Evolutionary conservation across 192 early-diverging fungal genomes (phyloP).

Genomic region (Coemansia sp.): DNA sequence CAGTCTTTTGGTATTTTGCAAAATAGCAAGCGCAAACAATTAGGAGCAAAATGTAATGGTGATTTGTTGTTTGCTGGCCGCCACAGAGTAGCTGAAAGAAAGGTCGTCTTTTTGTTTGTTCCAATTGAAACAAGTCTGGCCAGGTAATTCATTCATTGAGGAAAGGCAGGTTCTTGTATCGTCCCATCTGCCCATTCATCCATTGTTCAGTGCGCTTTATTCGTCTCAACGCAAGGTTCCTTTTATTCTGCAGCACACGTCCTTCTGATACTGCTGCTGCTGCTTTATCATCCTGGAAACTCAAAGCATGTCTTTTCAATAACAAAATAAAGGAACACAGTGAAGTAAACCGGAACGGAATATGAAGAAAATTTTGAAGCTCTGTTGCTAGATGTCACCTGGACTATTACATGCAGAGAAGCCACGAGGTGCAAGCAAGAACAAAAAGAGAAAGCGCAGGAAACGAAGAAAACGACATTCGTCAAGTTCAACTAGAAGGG

Average conservation of each 20-base stretch:
- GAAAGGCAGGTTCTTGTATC: slow-evolving; percentile 5
- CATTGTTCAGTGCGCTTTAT: not conserved
- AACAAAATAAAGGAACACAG: slow-evolving; percentile 5
- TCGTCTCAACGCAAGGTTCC: not conserved
- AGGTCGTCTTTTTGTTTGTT: not conserved
- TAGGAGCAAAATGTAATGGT: not conserved
- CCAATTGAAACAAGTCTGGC: not conserved
- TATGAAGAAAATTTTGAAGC: not conserved
- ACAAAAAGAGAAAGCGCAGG: not conserved
- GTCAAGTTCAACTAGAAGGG: not conserved
- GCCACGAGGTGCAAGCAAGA: slow-evolving; percentile 10
- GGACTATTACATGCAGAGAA: slow-evolving; percentile 10
- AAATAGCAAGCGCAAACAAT: not conserved
- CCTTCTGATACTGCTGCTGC: not conserved
- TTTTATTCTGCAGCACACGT: not conserved
- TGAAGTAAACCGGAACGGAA: slow-evolving; percentile 6
- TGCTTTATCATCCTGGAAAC: slow-evolving; percentile 10
- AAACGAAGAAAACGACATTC: not conserved
- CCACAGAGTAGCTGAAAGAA: not conserved
- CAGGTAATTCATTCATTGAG: not conserved
- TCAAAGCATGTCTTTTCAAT: slow-evolving; percentile 1
- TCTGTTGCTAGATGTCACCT: slow-evolving; percentile 5
- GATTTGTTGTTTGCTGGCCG: slow-evolving; percentile 7
- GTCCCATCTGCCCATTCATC: not conserved
- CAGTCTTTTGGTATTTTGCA: slow-evolving; percentile 1